Conservation (phyloP, 2,329 filamentous ascomycete genomes). For the Arthrinium phaeospermum region DNA sequence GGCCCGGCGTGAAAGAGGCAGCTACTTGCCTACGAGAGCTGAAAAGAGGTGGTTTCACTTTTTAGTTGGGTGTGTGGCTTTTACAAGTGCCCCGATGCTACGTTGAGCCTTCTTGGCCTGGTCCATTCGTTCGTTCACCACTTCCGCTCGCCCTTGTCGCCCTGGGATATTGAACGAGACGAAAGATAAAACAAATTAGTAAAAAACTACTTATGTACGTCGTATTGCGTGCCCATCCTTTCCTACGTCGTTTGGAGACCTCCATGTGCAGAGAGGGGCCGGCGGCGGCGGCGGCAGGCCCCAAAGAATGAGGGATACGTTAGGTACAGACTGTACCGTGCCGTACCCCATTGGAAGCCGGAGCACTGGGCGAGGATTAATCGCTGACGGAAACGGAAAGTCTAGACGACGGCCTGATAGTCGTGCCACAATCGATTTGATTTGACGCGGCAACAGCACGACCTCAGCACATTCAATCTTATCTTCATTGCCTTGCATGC, state of each 20-base stretch:
- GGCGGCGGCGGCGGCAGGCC: neutral
- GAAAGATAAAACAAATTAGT: neutral
- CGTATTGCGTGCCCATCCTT: too few species aligned
- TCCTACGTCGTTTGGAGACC: too few species aligned
- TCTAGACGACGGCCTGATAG: constrained; percentile 8
- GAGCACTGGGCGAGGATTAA: neutral
- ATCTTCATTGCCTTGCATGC: neutral
- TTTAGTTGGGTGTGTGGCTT: constrained; percentile 10
- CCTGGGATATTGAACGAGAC: neutral
- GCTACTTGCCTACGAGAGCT: neutral
- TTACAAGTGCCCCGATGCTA: neutral
- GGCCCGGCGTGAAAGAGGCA: neutral
- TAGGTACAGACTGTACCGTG: neutral
- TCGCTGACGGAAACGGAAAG: neutral
- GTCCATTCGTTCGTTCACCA: neutral
- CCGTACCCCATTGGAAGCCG: neutral
- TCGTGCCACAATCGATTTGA: constrained; percentile 10
- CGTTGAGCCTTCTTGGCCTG: neutral
- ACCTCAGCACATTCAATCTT: neutral
- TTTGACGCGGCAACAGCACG: neutral
- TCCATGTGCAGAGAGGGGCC: neutral
- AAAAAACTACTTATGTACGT: too few species aligned
- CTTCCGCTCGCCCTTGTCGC: neutral
- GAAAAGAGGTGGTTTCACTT: constrained; percentile 11
- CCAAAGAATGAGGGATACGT: neutral